Percentiles rank a stretch among this genome's conserved stretches.
phyloP scores from a whole-genome alignment of 129 eudicot genomes.

The Saposhnikovia divaricata region DNA sequence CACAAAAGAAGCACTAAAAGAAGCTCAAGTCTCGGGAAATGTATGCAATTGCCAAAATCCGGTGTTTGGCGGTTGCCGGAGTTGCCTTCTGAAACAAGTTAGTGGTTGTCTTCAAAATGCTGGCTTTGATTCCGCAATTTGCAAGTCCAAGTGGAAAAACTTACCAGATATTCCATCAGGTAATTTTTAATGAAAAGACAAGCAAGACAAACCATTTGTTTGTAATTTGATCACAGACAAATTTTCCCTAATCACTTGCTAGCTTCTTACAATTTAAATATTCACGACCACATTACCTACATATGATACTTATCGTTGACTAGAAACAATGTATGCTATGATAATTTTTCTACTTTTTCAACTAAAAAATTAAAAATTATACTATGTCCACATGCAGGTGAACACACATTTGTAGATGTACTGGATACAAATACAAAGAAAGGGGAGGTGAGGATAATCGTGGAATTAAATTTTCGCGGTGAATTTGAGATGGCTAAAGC shows the following conservation, averaged over 20 bases:
- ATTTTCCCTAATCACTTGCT: neutral
- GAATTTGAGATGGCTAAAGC: slow-evolving; percentile 81
- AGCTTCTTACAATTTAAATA: neutral
- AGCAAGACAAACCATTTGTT: neutral
- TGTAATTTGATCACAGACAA: neutral
- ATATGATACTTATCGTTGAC: no score
- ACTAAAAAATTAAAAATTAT: neutral
- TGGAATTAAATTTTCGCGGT: slow-evolving; percentile 65
- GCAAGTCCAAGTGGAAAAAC: slow-evolving; percentile 83
- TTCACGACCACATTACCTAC: neutral
- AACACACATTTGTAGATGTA: slow-evolving; percentile 78
- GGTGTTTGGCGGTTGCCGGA: slow-evolving; percentile 48
- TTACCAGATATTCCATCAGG: slow-evolving; percentile 74
- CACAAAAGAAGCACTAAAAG: slow-evolving; percentile 56
- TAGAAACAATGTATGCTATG: no score
- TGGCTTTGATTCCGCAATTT: slow-evolving; percentile 59
- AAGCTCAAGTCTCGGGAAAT: slow-evolving; percentile 25
- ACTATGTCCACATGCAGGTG: slow-evolving; percentile 33
- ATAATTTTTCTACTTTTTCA: no score
- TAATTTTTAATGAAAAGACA: neutral
- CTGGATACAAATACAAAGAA: slow-evolving; percentile 46
- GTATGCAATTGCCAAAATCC: slow-evolving; percentile 48
- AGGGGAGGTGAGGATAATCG: slow-evolving; percentile 51
- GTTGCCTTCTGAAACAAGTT: slow-evolving; percentile 48
- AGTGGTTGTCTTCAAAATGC: slow-evolving; percentile 48